Percentiles rank a stretch among this genome's conserved stretches.
Conservation (phyloP, 306 rosid genomes). For the Calophaca sinica region DNA sequence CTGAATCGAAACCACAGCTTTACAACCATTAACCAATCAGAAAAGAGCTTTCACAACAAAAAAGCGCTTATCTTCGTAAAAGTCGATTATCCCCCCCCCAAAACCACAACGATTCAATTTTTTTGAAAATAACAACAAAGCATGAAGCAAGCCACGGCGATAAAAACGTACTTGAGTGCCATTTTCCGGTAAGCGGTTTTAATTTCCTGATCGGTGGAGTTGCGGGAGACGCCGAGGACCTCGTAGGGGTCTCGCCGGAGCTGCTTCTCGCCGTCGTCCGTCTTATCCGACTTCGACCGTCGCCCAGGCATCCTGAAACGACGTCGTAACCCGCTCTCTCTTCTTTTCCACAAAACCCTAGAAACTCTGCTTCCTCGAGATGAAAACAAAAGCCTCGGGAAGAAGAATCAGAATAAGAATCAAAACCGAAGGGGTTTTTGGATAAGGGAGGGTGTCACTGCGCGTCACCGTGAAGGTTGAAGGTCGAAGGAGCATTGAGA, state of each 20-base stretch:
- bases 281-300: conserved; percentile 89
- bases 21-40: background rate
- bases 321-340: background rate
- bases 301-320: conserved; percentile 71
- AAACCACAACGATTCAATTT: conserved; percentile 1
- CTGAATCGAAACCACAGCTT: background rate
- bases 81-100: conserved; percentile 35
- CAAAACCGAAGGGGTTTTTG: conserved; percentile 35
- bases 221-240: conserved; percentile 89
- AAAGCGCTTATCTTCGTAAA: background rate
- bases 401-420: background rate
- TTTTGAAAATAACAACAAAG: background rate
- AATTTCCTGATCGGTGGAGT: conserved; percentile 94
- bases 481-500: conserved; percentile 31
- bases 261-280: conserved; percentile 67
- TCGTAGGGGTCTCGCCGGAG: conserved; percentile 94
- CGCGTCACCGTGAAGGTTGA: background rate
- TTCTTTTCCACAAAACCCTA: conserved; percentile 57
- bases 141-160: background rate
- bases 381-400: background rate
- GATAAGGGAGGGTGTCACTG: background rate
- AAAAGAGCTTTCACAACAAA: background rate
- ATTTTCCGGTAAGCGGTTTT: conserved; percentile 88
- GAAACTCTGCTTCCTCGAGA: conserved; percentile 28
- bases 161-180: conserved; percentile 89